Conservation (phyloP, 2,329 filamentous ascomycete genomes). For the Periconia macrospinosa region DNA sequence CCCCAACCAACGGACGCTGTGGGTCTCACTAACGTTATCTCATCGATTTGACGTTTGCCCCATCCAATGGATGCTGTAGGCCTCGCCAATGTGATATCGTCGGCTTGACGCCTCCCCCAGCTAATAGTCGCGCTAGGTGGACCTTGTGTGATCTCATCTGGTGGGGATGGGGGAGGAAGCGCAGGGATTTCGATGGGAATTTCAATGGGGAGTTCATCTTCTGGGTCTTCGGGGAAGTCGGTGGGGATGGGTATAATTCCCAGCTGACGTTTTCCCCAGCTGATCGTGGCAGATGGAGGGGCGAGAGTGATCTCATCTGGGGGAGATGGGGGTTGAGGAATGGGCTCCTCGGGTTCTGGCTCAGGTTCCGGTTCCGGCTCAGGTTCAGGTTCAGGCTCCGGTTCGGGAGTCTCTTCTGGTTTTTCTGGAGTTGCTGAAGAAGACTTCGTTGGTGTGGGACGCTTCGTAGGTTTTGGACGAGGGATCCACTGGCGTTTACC, state of each 20-base stretch:
- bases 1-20: no score
- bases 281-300: conserved; percentile 8
- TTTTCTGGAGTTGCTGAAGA: background rate
- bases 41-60: conserved; percentile 12
- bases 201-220: background rate
- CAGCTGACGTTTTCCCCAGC: conserved; percentile 10
- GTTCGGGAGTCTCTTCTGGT: background rate
- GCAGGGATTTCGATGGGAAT: no score
- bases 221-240: background rate
- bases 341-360: background rate
- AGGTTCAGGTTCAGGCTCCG: background rate
- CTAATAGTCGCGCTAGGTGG: conserved; percentile 7
- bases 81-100: conserved; percentile 1
- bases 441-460: background rate
- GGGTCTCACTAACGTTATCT: background rate
- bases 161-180: background rate
- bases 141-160: conserved; percentile 3
- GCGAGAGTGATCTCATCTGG: conserved; percentile 4
- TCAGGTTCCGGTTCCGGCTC: background rate
- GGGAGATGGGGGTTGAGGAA: background rate
- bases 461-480: background rate
- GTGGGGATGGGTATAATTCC: background rate
- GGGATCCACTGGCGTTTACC: conserved; percentile 7
- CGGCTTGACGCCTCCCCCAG: conserved; percentile 10
- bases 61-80: conserved; percentile 13